Evolutionary conservation across 768 basidiomycete species (phyloP).

Genomic region (Tulasnella calospora): DNA sequence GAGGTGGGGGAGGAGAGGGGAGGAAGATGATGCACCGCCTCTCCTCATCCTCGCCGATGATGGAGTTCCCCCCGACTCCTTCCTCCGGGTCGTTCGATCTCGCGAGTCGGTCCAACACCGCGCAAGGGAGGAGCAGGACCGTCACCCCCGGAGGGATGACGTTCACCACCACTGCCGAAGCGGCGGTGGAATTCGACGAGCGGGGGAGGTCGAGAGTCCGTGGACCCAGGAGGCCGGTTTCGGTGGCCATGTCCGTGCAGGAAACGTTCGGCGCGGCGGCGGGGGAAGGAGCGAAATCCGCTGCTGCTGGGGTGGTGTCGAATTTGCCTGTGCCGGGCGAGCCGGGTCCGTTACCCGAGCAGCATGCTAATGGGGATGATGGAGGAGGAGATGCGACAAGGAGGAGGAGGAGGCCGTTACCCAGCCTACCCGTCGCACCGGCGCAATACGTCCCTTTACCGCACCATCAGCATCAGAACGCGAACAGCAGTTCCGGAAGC

Average conservation of each 20-base stretch:
- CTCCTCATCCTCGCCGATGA: background rate
- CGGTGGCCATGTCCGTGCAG: background rate
- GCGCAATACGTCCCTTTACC: too few species aligned
- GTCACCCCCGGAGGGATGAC: background rate
- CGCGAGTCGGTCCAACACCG: background rate
- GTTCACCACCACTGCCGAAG: background rate
- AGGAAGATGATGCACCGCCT: background rate
- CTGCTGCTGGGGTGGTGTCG: too few species aligned
- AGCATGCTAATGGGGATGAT: too few species aligned
- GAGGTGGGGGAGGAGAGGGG: background rate
- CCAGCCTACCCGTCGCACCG: too few species aligned
- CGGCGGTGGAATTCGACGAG: background rate
- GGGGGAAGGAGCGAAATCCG: too few species aligned
- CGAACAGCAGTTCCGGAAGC: background rate
- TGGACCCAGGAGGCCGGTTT: background rate
- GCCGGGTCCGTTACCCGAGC: too few species aligned
- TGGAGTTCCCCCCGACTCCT: background rate
- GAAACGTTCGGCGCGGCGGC: background rate
- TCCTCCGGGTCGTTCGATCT: background rate
- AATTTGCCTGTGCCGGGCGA: too few species aligned
- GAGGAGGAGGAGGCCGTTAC: too few species aligned
- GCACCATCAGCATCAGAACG: background rate
- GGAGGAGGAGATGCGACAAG: too few species aligned
- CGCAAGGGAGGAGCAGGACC: background rate
- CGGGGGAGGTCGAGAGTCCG: background rate